Evolutionary conservation across 768 basidiomycete genomes (phyloP).

Genomic region (Steccherinum ochraceum): DNA sequence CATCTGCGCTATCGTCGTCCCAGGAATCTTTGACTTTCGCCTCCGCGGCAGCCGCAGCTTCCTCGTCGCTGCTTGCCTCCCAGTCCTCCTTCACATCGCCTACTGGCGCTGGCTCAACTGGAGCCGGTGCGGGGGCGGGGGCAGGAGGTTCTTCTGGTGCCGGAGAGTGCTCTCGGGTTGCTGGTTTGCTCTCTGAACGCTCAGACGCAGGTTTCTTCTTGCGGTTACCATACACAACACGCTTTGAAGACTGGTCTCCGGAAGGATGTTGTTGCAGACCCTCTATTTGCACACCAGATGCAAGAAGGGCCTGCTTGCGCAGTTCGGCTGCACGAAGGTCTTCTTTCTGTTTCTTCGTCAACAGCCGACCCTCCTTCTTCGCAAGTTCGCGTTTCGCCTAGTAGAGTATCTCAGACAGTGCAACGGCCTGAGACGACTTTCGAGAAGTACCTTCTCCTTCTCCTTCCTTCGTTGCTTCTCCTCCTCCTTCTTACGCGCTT

Average conservation of each 20-base stretch:
- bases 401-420: too few species aligned
- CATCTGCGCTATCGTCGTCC: conserved; percentile 67
- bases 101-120: conserved; percentile 20
- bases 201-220: conserved; percentile 56
- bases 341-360: conserved; percentile 98
- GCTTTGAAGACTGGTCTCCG: conserved; percentile 48
- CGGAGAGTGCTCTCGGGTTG: conserved; percentile 21
- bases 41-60: conserved; percentile 23
- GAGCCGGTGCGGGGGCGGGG: conserved; percentile 22
- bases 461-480: conserved; percentile 82
- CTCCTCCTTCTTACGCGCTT: conserved; percentile 70
- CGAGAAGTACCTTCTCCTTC: conserved; percentile 65
- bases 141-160: conserved; percentile 24
- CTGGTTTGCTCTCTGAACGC: conserved; percentile 13
- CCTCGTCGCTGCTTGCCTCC: conserved; percentile 44
- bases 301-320: conserved; percentile 83
- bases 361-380: conserved; percentile 88
- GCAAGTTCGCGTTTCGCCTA: conserved; percentile 85
- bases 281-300: conserved; percentile 85
- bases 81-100: conserved; percentile 43
- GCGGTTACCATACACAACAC: conserved; percentile 75
- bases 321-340: conserved; percentile 88
- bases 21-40: conserved; percentile 36
- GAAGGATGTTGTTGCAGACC: conserved; percentile 64
- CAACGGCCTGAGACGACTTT: conserved; percentile 3